Base-by-base conservation (phyloP, 2,329 filamentous ascomycete species). In the Pseudocercospora eumusae region DNA sequence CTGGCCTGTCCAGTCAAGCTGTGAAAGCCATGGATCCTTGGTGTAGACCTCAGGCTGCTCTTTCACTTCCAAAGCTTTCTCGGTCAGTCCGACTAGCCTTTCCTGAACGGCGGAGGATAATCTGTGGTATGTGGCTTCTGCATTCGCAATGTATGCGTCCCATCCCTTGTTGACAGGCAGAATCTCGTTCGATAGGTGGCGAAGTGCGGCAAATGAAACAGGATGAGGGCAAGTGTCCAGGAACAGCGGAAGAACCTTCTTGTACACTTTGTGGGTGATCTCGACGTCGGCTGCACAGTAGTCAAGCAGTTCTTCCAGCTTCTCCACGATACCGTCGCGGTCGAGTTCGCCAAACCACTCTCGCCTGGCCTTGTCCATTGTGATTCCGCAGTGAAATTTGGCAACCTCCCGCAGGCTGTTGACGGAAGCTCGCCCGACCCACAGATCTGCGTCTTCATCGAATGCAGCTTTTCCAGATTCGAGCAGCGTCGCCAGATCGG, bases 371-470 rank as follows among this genome's bases (percentile, higher is more conserved):
- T 99, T 99, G 78, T 99, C 93, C 61, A 99, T 92, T 2, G 89
- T 88, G 57, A 96, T 86, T 68, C 93, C 87, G 68, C 96, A 91
- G 74, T 99, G 95, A 66, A 99, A 99, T 74, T 96, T 92, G 64
- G 95, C 96, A 5, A 99, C 95, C 71, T 99, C 95, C 20, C 93
- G 86, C 42, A 99, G 79, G 0, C 95, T 99, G 77, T 99, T 99
- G 71, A 97, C 85, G 0, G 95, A 97, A 74, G 93, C 98, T 74
- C 92, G 84, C 58, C 92, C 92, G 3, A 99, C 91, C 95, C 95
- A 99, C 0, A 97, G 79, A 71, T 99, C 95, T 72, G 96, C 92
- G 73, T 98, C 93, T 68, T 96, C 91, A 60, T 96, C 88, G 10
- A 82, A 83, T 2, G 56, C 62, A 23, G 70, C 65, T 59, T 84